A percentile compares a stretch with the other conserved stretches of the same genome.
Evolutionary conservation across 345 rosid genomes (phyloP).

Genomic region (Aurinia saxatilis): DNA sequence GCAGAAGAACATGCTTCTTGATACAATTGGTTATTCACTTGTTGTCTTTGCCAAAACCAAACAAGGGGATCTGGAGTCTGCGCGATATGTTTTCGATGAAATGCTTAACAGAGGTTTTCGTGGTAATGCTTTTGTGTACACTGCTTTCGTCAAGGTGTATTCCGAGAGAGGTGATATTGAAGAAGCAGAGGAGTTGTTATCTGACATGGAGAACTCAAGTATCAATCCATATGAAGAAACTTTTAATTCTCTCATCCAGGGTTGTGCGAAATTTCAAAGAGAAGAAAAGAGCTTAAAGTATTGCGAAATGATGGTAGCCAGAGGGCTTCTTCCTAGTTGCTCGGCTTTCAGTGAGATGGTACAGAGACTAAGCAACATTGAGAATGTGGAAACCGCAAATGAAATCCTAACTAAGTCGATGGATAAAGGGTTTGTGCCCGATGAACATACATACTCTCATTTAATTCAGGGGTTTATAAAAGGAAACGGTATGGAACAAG

Average conservation of each 20-base stretch:
- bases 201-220: slow-evolving; percentile 47
- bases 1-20: too few relatives aligned
- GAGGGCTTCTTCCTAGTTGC: slow-evolving; percentile 43
- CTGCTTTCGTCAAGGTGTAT: slow-evolving; percentile 45
- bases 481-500: slow-evolving; percentile 42
- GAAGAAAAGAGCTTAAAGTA: slow-evolving; percentile 33
- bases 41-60: slow-evolving; percentile 39
- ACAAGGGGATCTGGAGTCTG: slow-evolving; percentile 41
- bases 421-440: slow-evolving; percentile 51
- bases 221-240: slow-evolving; percentile 55
- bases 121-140: slow-evolving; percentile 49
- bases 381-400: slow-evolving; percentile 38
- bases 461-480: slow-evolving; percentile 45
- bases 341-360: slow-evolving; percentile 50
- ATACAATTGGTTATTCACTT: slow-evolving; percentile 60
- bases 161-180: slow-evolving; percentile 35
- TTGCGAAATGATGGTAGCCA: slow-evolving; percentile 44
- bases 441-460: slow-evolving; percentile 41
- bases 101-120: slow-evolving; percentile 66
- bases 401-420: slow-evolving; percentile 36
- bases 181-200: slow-evolving; percentile 40
- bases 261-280: slow-evolving; percentile 46
- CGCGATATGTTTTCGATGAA: slow-evolving; percentile 47
- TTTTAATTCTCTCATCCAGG: slow-evolving; percentile 40
- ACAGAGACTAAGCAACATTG: slow-evolving; percentile 26